phyloP scores from a whole-genome alignment of 2,329 filamentous ascomycete species.

The Monosporascus sp. region DNA sequence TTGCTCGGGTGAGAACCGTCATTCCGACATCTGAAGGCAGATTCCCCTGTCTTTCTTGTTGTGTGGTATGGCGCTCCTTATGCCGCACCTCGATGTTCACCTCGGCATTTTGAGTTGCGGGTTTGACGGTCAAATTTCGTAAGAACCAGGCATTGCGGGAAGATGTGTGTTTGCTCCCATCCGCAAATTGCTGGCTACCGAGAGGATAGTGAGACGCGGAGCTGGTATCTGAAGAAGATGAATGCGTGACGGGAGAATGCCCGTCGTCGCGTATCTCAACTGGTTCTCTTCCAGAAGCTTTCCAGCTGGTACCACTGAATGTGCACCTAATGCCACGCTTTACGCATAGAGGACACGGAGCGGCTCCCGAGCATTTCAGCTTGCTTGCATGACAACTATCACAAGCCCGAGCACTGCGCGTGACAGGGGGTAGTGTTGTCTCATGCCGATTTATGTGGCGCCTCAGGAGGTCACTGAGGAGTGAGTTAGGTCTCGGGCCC shows the following conservation, averaged over 20 bases:
- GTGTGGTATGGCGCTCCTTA: too few species aligned
- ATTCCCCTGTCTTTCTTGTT: neutral
- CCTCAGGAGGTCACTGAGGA: constrained; percentile 1
- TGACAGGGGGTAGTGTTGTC: neutral
- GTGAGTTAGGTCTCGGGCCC: too few species aligned
- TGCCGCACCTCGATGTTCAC: neutral
- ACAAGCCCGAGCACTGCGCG: neutral
- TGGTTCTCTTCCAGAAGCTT: neutral
- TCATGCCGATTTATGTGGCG: neutral
- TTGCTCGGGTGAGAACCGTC: neutral
- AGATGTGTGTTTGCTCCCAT: too few species aligned
- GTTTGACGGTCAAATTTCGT: neutral
- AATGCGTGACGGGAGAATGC: too few species aligned
- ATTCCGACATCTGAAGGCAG: neutral
- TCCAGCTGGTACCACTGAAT: neutral
- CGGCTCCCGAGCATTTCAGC: neutral
- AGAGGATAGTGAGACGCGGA: too few species aligned
- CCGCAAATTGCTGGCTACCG: too few species aligned
- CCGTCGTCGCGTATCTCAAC: neutral
- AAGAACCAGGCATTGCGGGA: neutral
- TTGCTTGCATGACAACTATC: constrained; percentile 1
- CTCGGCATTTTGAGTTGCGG: neutral
- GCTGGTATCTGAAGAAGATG: too few species aligned
- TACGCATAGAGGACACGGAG: neutral
- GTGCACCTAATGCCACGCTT: neutral